phyloP scores from a whole-genome alignment of 148 eudicot species.

The Rhododendron ovatum region DNA sequence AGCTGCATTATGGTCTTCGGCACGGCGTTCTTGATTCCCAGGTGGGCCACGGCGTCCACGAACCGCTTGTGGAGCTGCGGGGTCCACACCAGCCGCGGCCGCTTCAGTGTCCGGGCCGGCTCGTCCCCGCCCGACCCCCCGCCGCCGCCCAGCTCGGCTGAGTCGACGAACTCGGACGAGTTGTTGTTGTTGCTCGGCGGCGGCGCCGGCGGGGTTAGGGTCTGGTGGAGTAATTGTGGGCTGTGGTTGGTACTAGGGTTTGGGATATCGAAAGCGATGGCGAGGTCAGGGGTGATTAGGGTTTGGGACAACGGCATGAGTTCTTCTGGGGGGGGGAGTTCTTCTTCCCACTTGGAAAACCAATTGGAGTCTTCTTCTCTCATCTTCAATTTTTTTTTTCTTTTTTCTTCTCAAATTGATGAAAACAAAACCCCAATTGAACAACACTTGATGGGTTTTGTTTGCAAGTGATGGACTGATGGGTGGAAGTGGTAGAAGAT shows the following conservation, averaged over 20 bases:
- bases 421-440: conserved; percentile 6
- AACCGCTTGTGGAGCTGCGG: conserved; percentile 80
- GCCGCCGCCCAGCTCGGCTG: conserved; percentile 65
- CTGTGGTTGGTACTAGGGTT: conserved; percentile 13
- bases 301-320: conserved; percentile 80
- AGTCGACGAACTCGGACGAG: conserved; percentile 37
- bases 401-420: background rate
- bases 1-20: conserved; percentile 86
- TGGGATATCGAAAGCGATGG: conserved; percentile 71
- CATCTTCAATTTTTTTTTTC: conserved; percentile 22
- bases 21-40: conserved; percentile 77
- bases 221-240: background rate
- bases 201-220: conserved; percentile 17
- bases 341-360: conserved; percentile 88
- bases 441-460: background rate
- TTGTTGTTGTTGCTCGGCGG: conserved; percentile 13
- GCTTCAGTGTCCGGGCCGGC: conserved; percentile 65
- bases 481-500: background rate
- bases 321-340: conserved; percentile 75
- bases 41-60: conserved; percentile 76
- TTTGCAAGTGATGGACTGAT: background rate
- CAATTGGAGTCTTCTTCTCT: conserved; percentile 80
- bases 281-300: conserved; percentile 86
- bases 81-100: conserved; percentile 80
- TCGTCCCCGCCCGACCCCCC: conserved; percentile 36